phyloP scores from a whole-genome alignment of 371 early-diverging fungal genomes.

The Mucor piriformis region DNA sequence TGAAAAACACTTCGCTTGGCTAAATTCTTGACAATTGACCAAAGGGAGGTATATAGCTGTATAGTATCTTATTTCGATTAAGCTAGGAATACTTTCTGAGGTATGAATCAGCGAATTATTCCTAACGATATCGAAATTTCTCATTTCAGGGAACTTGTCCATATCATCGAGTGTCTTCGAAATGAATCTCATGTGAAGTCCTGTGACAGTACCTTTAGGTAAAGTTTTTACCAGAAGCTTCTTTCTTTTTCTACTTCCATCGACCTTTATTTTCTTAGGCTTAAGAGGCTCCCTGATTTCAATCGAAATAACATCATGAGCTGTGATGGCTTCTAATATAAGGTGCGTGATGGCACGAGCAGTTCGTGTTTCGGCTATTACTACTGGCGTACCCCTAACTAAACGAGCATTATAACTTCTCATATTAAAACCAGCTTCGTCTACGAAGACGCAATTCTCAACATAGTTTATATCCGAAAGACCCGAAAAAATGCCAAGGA shows the following conservation, averaged over 20 bases:
- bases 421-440: slow-evolving; percentile 25
- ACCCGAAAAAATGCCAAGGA: no score
- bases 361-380: slow-evolving; percentile 13
- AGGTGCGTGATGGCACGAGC: slow-evolving; percentile 13
- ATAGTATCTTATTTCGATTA: slow-evolving; percentile 22
- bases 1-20: slow-evolving; percentile 22
- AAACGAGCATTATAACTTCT: slow-evolving; percentile 20
- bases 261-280: slow-evolving; percentile 9
- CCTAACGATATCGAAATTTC: slow-evolving; percentile 15
- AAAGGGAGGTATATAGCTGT: slow-evolving; percentile 22
- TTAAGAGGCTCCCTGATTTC: slow-evolving; percentile 1
- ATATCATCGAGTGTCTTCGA: slow-evolving; percentile 6
- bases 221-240: background rate
- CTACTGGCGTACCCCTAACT: slow-evolving; percentile 21
- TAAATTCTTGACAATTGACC: slow-evolving; percentile 28
- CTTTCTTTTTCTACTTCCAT: slow-evolving; percentile 12
- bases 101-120: slow-evolving; percentile 27
- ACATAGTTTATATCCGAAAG: slow-evolving; percentile 24
- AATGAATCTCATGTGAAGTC: slow-evolving; percentile 9
- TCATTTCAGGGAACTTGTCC: slow-evolving; percentile 16
- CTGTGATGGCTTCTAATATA: slow-evolving; percentile 17
- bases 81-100: slow-evolving; percentile 4
- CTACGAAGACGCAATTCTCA: slow-evolving; percentile 23
- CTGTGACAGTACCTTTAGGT: slow-evolving; percentile 7
- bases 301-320: slow-evolving; percentile 3